Percentiles rank a stretch among this genome's conserved stretches.
phyloP scores from a whole-genome alignment of 1,284 basidiomycete species.

The Salmacisia buchloeana region DNA sequence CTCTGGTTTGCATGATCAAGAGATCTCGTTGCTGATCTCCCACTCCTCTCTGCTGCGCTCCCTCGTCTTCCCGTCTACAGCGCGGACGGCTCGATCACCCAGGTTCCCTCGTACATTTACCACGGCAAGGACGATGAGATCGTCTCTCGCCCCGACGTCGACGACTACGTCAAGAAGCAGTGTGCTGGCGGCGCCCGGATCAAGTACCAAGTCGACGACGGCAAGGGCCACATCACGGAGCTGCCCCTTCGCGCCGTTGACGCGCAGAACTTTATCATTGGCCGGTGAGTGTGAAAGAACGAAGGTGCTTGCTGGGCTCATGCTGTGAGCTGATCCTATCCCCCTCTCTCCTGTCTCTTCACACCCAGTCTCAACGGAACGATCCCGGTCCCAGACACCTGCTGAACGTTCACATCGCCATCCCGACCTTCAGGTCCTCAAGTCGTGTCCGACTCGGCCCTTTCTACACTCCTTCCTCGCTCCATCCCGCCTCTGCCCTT shows the following conservation, averaged over 20 bases:
- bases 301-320: background rate
- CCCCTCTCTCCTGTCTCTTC: background rate
- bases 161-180: conserved; percentile 4
- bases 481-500: too few relatives aligned
- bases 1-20: background rate
- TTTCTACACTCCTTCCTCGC: too few relatives aligned
- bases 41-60: background rate
- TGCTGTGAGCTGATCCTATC: background rate
- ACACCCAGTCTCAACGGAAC: background rate
- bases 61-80: background rate
- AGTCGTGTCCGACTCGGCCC: too few relatives aligned
- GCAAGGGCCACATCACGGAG: background rate
- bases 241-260: background rate
- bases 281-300: background rate
- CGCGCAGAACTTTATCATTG: background rate
- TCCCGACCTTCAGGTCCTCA: too few relatives aligned
- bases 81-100: background rate
- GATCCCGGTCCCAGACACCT: background rate
- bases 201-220: background rate
- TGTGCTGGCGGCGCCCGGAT: background rate
- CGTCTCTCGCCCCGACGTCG: background rate
- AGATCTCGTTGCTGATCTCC: too few relatives aligned
- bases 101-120: conserved; percentile 3
- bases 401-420: background rate
- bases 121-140: background rate